A percentile compares a stretch with the other conserved stretches of the same genome.
These are phyloP conservation scores for Calendula officinalis DNA, from an alignment of 129 eudicot genomes.

Conservation along the genomic window DNA sequence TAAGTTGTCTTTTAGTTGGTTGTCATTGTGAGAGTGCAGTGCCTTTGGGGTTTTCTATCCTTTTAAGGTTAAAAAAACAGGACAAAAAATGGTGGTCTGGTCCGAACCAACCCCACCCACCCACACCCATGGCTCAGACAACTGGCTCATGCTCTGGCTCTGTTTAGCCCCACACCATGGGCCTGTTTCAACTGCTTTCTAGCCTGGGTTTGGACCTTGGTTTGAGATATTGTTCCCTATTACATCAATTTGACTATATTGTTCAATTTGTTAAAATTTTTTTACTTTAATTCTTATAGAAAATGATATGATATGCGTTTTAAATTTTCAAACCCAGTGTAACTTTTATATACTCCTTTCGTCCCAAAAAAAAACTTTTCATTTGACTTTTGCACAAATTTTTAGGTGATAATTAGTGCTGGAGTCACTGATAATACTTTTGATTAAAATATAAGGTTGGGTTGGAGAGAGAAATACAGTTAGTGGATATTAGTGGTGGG, in stretches of 20 bases:
- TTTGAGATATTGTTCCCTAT: neutral
- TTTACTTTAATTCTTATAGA: too few species aligned
- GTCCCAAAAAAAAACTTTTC: too few species aligned
- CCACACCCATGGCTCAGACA: conserved; percentile 18
- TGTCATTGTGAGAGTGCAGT: conserved; percentile 15
- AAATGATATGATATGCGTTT: too few species aligned
- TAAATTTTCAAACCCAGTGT: too few species aligned
- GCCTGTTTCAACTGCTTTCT: conserved; percentile 17
- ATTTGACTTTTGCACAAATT: too few species aligned
- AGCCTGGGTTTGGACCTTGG: conserved; percentile 21
- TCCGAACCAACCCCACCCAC: conserved; percentile 33
- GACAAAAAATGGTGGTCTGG: conserved; percentile 29
- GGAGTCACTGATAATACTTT: too few species aligned
- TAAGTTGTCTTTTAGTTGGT: conserved; percentile 30
- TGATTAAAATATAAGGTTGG: too few species aligned
- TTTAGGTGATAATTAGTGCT: too few species aligned
- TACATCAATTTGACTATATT: neutral
- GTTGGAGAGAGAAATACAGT: too few species aligned
- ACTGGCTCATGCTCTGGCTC: conserved; percentile 23
- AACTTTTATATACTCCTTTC: too few species aligned
- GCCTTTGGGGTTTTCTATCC: conserved; percentile 21
- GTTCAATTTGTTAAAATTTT: neutral
- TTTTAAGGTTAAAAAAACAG: conserved; percentile 11
- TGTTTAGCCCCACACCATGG: conserved; percentile 10
- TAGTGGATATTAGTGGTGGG: too few species aligned